Percentiles rank a stretch among this genome's conserved stretches.
Conservation (phyloP, 2,329 filamentous ascomycete species). For the Dactylellina cionopaga region DNA sequence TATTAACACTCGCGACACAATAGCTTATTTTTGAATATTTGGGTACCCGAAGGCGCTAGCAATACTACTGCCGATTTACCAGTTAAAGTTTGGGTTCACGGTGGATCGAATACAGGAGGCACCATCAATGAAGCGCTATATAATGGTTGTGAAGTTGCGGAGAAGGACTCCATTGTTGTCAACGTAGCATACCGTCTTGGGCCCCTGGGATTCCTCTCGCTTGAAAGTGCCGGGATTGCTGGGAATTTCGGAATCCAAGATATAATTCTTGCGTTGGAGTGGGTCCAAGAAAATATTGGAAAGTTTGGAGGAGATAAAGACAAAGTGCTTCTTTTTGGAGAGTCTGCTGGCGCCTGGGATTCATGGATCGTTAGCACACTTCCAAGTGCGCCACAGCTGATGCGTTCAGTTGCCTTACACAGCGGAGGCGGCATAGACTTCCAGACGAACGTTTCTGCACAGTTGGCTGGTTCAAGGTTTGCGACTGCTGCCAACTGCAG, state of each 20-base stretch:
- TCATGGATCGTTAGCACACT: conserved; percentile 38
- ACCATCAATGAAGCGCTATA: conserved; percentile 31
- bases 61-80: not conserved
- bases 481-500: conserved; percentile 18
- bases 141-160: conserved; percentile 29
- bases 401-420: conserved; percentile 19
- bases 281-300: conserved; percentile 71
- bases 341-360: conserved; percentile 67
- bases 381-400: conserved; percentile 12
- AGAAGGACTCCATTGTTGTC: conserved; percentile 17
- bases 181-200: conserved; percentile 67
- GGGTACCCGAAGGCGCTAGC: conserved; percentile 16
- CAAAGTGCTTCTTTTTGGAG: conserved; percentile 71
- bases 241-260: conserved; percentile 73
- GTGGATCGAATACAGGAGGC: conserved; percentile 27
- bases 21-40: conserved; percentile 38
- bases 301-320: conserved; percentile 70
- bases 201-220: conserved; percentile 70
- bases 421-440: conserved; percentile 32
- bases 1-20: too few relatives aligned
- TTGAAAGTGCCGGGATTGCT: conserved; percentile 65
- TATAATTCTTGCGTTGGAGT: conserved; percentile 70
- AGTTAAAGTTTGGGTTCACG: conserved; percentile 46
- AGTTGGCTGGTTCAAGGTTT: conserved; percentile 14
- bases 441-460: conserved; percentile 22